Base-by-base conservation (phyloP, 352 stramenopile species). In the Globisporangium emineosum region DNA sequence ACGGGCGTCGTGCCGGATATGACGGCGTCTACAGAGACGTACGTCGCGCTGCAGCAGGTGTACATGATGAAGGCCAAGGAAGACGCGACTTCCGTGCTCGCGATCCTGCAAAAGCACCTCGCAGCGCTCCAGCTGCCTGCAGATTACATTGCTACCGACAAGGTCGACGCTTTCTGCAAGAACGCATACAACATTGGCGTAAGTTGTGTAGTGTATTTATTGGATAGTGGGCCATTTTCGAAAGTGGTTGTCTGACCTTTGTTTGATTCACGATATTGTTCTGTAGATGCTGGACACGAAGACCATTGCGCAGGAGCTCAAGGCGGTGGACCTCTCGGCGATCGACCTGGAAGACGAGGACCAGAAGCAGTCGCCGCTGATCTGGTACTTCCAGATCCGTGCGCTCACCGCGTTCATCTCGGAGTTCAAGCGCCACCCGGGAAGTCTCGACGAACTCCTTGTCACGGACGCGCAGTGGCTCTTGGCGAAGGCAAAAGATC, bases 1-100 rank as follows among this genome's bases (percentile, higher is more conserved):
- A 91, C 90, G 33, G 96, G 96, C 3, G 86, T 89, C 12, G 90
- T 99, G 29, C 97, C 97, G 0, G 97, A 99, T 64, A 99, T 99
- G 96, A 99, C 96, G 7, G 88, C 93, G 15, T 96, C 95, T 12
- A 99, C 96, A 1, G 78, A 96, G n/a, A 76, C 68, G 10, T 99
- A 98, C 75, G 87, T 99, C 6, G 75, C 84, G 52, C 72, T 99
- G 57, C 97, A 99, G 75, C 74, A 93, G 23, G 65, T 98, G 4
- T 99, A 99, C 76, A 73, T 92, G 32, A 68, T 71, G 27, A 96
- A 98, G 72, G 96, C 95, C 1, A 79, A 94, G 57, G 57, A 80
- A 23, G 90, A 97, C 62, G 78, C 81, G 0, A 71, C 56, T 0
- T 59, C 71, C 10, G 79, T 93, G 5, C 65, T 72, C 15, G 43